phyloP scores from a whole-genome alignment of 305 asterid species.

The Fraxinus floribunda region DNA sequence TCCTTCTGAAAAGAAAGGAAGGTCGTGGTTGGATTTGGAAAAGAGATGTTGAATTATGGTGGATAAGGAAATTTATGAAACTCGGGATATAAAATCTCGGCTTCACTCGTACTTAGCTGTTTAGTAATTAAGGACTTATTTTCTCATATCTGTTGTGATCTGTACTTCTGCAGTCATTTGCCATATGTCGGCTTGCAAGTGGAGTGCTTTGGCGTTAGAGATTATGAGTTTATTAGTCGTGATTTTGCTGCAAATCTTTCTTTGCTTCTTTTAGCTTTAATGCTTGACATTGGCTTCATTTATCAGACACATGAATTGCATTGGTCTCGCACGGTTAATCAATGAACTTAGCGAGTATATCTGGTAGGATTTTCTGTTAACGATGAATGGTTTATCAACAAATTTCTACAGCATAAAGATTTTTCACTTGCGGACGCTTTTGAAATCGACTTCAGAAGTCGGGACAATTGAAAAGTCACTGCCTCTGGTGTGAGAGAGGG shows the following conservation, averaged over 20 bases:
- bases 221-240: background rate
- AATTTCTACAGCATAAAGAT: background rate
- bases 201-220: background rate
- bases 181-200: background rate
- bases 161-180: background rate
- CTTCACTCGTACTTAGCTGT: background rate
- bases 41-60: background rate
- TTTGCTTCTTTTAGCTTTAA: background rate
- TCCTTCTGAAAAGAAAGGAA: background rate
- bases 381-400: background rate
- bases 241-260: background rate
- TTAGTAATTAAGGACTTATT: background rate
- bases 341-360: background rate
- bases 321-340: background rate
- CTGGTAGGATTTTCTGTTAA: background rate
- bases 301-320: background rate
- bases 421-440: conserved; percentile 56
- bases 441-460: conserved; percentile 56
- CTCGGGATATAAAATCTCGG: background rate
- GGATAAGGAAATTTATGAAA: conserved; percentile 8
- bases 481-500: conserved; percentile 28
- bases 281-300: background rate
- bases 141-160: conserved; percentile 5
- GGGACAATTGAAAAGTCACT: conserved; percentile 28
- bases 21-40: background rate